Percentiles rank a stretch among this genome's conserved stretches.
These are phyloP conservation scores for Leccinum olivaceopallidum DNA, from an alignment of 768 basidiomycete species.

Conservation along the genomic window DNA sequence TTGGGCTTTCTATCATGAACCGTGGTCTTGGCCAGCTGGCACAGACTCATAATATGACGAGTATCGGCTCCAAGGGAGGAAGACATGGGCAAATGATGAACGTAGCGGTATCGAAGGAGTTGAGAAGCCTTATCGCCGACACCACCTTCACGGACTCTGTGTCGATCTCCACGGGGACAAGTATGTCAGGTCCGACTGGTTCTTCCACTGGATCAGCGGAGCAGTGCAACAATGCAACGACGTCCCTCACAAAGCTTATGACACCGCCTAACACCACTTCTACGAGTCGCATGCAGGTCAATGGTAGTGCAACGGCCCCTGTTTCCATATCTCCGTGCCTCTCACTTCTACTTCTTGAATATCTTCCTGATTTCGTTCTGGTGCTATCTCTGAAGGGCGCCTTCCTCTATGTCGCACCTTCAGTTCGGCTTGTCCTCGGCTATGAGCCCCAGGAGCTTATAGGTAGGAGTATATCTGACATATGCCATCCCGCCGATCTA, in stretches of 20 bases:
- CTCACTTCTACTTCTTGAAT: conserved; percentile 54
- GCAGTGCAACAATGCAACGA: conserved; percentile 10
- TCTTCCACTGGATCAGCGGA: conserved; percentile 13
- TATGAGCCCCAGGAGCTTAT: conserved; percentile 85
- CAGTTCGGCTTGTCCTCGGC: conserved; percentile 75
- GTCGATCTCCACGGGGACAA: conserved; percentile 43
- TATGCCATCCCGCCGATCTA: conserved; percentile 88
- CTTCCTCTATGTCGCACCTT: conserved; percentile 90
- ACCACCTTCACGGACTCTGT: conserved; percentile 49
- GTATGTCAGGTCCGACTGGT: conserved; percentile 31
- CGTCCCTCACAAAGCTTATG: conserved; percentile 23
- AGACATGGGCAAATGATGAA: conserved; percentile 29
- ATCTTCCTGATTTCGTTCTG: conserved; percentile 78
- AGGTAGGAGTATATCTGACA: conserved; percentile 73
- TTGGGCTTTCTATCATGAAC: not conserved
- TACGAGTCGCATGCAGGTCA: conserved; percentile 11
- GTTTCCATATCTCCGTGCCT: conserved; percentile 44
- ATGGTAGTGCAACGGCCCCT: conserved; percentile 26
- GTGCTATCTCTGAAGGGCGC: conserved; percentile 91
- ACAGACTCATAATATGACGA: conserved; percentile 22
- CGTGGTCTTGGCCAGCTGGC: conserved; percentile 13
- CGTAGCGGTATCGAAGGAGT: conserved; percentile 49
- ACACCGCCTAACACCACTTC: conserved; percentile 20
- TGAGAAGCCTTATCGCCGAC: conserved; percentile 50
- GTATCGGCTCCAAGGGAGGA: conserved; percentile 23